Base-by-base conservation (phyloP, 2,329 filamentous ascomycete genomes). In the Tricladium varicosporioides region DNA sequence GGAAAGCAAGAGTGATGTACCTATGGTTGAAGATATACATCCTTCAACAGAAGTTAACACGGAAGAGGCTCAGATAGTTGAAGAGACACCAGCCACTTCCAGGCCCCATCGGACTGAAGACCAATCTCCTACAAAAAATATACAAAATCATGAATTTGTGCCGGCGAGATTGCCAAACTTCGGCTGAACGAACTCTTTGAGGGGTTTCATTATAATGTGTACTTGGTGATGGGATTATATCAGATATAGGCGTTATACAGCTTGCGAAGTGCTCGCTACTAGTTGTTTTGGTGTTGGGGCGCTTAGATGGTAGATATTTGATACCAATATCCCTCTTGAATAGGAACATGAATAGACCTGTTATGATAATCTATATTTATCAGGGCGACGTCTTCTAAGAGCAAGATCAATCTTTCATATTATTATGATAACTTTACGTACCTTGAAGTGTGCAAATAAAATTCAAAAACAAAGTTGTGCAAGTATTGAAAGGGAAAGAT, bases 121-220 rank as follows among this genome's bases (percentile, higher is more conserved):
- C 7, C 22, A 27, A 14, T 11, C 22, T 36, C 27, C 51, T 18
- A 7, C 51, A 16, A 65, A 68, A 16, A 62, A 70, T 31, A 59
- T 62, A 44, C 60, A 57, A 32, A 60, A 67, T 16, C 62, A 68
- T 16, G 71, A 71, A 1, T 86, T 86, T 62, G 74, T 86, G 18
- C 83, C 83, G 3, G 84, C 84, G 36, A 75, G 82, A 57, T 69
- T 87, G 58, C 84, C 84, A 40, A 76, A 77, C 82, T 86, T 72
- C 72, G 73, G 61, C 44, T 70, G 49, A 66, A 9, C 9, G 16
- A 10, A n/a, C 15, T 27, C 19, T 9, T 43, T 53, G 45, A 48
- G 14, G 15, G 16, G 42, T 50, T 11, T 47, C 42, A 45, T 48
- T 52, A 27, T 10, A 48, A 50, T 15, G 52, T 19, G 47, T 48